Evolutionary conservation across 495 filamentous ascomycete species (phyloP).

Genomic region (Xylaria scruposa): DNA sequence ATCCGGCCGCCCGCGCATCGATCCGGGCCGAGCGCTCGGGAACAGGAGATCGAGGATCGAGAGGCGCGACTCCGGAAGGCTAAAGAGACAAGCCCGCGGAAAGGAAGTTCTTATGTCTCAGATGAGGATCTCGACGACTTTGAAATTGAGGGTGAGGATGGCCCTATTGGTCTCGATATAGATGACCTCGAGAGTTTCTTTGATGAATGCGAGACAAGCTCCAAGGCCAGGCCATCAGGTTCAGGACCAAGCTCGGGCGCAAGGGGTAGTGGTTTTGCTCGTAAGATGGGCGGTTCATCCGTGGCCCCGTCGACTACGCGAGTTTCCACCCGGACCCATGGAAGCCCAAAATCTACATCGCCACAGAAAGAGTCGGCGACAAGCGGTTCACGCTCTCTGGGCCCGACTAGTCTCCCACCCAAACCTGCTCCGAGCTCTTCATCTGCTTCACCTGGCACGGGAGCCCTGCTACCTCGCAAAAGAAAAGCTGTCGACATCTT

Average conservation of each 20-base stretch:
- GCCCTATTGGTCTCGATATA: constrained; percentile 18
- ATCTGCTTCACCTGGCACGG: constrained; percentile 17
- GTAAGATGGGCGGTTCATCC: constrained; percentile 8
- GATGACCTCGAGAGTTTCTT: constrained; percentile 29
- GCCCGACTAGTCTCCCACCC: constrained; percentile 10
- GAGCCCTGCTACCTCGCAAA: constrained; percentile 30
- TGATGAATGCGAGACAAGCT: constrained; percentile 7
- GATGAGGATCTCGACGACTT: constrained; percentile 31
- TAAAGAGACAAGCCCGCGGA: constrained; percentile 20
- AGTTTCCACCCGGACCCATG: not conserved
- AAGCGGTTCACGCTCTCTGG: not conserved
- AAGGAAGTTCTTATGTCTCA: constrained; percentile 30
- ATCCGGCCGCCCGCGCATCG: constrained; percentile 26
- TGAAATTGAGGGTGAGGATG: constrained; percentile 25
- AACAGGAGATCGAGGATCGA: constrained; percentile 29
- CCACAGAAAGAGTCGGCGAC: not conserved
- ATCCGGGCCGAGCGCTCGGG: not conserved
- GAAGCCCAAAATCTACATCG: not conserved
- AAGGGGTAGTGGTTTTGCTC: constrained; percentile 1
- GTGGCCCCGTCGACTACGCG: not conserved
- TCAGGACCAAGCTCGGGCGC: not conserved
- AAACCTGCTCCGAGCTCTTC: not conserved
- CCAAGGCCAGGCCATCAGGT: not conserved
- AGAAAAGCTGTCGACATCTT: constrained; percentile 45
- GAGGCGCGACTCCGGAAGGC: constrained; percentile 33